Evolutionary conservation across 2,329 filamentous ascomycete genomes (phyloP).

Genomic region (Trichothecium roseum): DNA sequence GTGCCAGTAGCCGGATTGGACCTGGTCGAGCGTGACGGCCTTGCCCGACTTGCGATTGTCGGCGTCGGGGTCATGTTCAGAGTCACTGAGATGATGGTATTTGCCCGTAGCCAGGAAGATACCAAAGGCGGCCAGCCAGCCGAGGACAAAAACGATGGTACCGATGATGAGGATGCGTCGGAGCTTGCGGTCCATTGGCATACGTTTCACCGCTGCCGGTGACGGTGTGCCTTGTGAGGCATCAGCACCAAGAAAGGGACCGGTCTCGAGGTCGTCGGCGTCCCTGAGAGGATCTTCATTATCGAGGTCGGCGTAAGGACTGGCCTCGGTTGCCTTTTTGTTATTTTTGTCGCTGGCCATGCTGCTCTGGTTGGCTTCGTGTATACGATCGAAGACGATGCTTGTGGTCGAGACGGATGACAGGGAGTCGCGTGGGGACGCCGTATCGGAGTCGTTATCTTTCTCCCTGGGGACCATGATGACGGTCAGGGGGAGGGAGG

Average conservation of each 20-base stretch:
- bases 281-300: slow-evolving; percentile 30
- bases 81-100: slow-evolving; percentile 52
- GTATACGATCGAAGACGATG: slow-evolving; percentile 68
- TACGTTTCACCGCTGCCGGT: slow-evolving; percentile 23
- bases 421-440: slow-evolving; percentile 44
- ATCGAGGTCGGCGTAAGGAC: slow-evolving; percentile 25
- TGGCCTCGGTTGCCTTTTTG: slow-evolving; percentile 8
- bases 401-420: slow-evolving; percentile 80
- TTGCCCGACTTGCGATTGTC: slow-evolving; percentile 56
- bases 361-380: slow-evolving; percentile 29
- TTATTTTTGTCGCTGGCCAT: slow-evolving; percentile 8
- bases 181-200: slow-evolving; percentile 55
- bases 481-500: not conserved
- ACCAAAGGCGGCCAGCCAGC: slow-evolving; percentile 59
- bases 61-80: slow-evolving; percentile 59
- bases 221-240: not conserved
- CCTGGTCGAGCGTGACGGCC: slow-evolving; percentile 61
- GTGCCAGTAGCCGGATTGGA: slow-evolving; percentile 56
- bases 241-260: slow-evolving; percentile 36
- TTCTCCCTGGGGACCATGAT: slow-evolving; percentile 11
- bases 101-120: slow-evolving; percentile 55
- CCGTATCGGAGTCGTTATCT: slow-evolving; percentile 6
- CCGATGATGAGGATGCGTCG: slow-evolving; percentile 53
- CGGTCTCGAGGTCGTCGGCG: slow-evolving; percentile 35
- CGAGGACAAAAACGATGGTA: slow-evolving; percentile 48